phyloP scores from a whole-genome alignment of 805 yeast species.

The Cyberlindnera mississippiensis region DNA sequence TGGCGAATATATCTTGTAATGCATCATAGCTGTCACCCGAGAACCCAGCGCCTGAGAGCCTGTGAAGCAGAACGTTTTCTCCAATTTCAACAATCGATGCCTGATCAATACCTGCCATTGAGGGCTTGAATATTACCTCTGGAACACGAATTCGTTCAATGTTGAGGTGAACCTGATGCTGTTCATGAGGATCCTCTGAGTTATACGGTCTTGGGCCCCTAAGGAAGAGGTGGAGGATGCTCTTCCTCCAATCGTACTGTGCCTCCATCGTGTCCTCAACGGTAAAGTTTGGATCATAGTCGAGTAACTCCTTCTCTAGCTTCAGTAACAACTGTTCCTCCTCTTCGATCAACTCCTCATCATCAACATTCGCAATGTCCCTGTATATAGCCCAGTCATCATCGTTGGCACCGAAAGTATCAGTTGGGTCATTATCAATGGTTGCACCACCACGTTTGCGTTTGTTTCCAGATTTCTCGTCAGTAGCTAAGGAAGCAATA shows the following conservation, averaged over 20 bases:
- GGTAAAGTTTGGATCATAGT: constrained; percentile 80
- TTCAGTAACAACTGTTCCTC: constrained; percentile 56
- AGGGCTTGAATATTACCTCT: constrained; percentile 88
- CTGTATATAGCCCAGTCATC: constrained; percentile 93
- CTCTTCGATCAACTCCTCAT: constrained; percentile 77
- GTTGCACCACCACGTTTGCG: constrained; percentile 57
- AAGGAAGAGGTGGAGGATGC: constrained; percentile 73
- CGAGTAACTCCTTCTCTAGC: constrained; percentile 72
- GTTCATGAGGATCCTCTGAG: constrained; percentile 76
- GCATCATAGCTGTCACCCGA: constrained; percentile 51
- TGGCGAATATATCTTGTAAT: constrained; percentile 65
- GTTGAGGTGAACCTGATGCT: constrained; percentile 87
- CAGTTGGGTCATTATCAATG: constrained; percentile 87
- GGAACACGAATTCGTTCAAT: constrained; percentile 90
- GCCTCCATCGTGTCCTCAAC: constrained; percentile 81
- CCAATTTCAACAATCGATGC: constrained; percentile 85
- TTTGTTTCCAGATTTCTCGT: constrained; percentile 37
- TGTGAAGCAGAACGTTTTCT: constrained; percentile 57
- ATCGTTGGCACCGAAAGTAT: constrained; percentile 92
- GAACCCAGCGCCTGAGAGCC: constrained; percentile 53
- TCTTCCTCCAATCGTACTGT: constrained; percentile 80
- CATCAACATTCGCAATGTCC: constrained; percentile 70
- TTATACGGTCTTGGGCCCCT: constrained; percentile 90
- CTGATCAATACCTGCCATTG: constrained; percentile 92
- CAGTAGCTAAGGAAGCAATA: constrained; percentile 81